A percentile compares a stretch with the other conserved stretches of the same genome.
Evolutionary conservation across 257 asterid species (phyloP).

Genomic region (Ilex aquifolium): DNA sequence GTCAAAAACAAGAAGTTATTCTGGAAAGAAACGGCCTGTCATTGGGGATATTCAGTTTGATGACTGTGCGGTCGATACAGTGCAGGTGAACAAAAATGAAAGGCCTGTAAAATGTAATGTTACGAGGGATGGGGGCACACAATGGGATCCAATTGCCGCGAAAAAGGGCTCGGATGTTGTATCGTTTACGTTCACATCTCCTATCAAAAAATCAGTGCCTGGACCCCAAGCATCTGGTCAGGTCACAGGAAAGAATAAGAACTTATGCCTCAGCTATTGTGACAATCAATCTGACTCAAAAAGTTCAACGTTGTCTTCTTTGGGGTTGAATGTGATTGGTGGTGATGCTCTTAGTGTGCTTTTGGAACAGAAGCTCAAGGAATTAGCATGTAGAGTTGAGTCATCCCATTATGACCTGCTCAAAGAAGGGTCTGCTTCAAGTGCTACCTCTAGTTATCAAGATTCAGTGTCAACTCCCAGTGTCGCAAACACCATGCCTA

Average conservation of each 20-base stretch:
- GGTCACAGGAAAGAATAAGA: constrained; percentile 27
- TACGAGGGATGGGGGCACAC: constrained; percentile 40
- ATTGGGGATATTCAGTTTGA: constrained; percentile 30
- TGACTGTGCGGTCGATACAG: constrained; percentile 27
- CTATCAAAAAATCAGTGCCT: constrained; percentile 61
- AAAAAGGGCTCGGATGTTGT: constrained; percentile 68
- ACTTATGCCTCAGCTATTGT: constrained; percentile 24
- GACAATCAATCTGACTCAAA: constrained; percentile 31
- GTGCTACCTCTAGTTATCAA: constrained; percentile 24
- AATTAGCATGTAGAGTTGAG: constrained; percentile 70
- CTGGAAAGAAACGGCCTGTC: constrained; percentile 37
- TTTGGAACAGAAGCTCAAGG: constrained; percentile 87
- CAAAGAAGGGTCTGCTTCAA: constrained; percentile 31
- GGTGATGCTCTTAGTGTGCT: constrained; percentile 83
- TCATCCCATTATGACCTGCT: constrained; percentile 46
- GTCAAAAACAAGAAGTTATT: constrained; percentile 32
- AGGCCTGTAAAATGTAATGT: constrained; percentile 47
- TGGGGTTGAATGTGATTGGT: constrained; percentile 43
- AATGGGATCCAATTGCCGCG: constrained; percentile 60
- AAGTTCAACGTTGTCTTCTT: constrained; percentile 33
- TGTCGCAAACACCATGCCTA: constrained; percentile 16
- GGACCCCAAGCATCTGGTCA: constrained; percentile 35
- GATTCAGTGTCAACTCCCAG: constrained; percentile 25
- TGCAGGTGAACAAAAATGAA: constrained; percentile 29
- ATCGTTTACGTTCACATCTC: constrained; percentile 95